Evolutionary conservation across 2,329 filamentous ascomycete species (phyloP), one percentile per base, ranked within the genome.

Genomic region (Chrysoporthe puriensis): DNA sequence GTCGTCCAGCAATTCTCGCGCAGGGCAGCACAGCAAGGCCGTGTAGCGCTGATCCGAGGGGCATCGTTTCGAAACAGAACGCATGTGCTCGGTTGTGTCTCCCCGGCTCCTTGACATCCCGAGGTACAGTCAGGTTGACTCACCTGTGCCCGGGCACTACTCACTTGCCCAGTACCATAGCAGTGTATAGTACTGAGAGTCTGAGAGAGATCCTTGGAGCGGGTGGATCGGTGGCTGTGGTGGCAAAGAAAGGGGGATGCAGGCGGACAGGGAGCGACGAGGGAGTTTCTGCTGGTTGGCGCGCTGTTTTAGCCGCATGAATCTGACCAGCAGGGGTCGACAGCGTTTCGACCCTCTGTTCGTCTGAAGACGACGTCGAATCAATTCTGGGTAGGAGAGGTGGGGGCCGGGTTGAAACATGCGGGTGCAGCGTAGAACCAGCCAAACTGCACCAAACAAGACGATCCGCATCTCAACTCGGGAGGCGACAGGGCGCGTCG

Each of bases 361-460:
- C 62, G 21, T 59, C 54, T 58, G 54, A 64, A 52, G 62, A 59
- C 9, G 62, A 14, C 26, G 56, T 64, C 62, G 62, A 64, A 64
- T 64, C 52, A 59, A 26, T 48, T 36, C 26, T 36, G 21, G 42
- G 36, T 56, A 34, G 62, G 36, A 34, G 43, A 34, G 21, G 43
- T 42, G 4, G 59, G 43, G 21, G 59, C 42, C 5, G 14, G 36
- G n/a, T 56, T 63, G 62, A 63, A 63, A 63, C 62, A 57, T 56
- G 62, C 62, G 52, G 62, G 36, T 44, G 48, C 48, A 44, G n/a
- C 3, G n/a, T 9, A 36, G 48, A 61, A 61, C 58, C 59, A 61
- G 59, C 43, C 59, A 58, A 32, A 32, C 50, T n/a, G n/a, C 13
- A 63, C 18, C 48, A 21, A 11, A 21, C 50, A 54, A 16, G 48